Evolutionary conservation across 768 basidiomycete species (phyloP).

Genomic region (Suillus cothurnatus): DNA sequence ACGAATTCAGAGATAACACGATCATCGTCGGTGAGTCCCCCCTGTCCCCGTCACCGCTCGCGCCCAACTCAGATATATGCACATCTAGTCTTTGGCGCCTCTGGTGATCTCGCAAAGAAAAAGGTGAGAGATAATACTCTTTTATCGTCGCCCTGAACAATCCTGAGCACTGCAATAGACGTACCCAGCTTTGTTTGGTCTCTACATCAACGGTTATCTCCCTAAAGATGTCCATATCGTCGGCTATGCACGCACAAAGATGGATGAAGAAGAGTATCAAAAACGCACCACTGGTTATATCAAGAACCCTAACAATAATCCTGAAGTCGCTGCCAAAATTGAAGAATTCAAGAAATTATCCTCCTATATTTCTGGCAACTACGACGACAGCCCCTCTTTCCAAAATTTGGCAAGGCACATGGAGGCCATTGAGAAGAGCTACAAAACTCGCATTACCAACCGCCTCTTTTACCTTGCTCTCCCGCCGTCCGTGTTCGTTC

Average conservation of each 20-base stretch:
- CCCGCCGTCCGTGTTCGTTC: conserved; percentile 94
- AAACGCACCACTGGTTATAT: conserved; percentile 85
- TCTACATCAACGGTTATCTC: conserved; percentile 79
- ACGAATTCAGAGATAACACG: conserved; percentile 84
- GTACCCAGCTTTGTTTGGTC: conserved; percentile 91
- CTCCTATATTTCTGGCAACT: conserved; percentile 84
- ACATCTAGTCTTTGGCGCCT: conserved; percentile 83
- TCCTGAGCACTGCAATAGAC: conserved; percentile 60
- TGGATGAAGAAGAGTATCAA: conserved; percentile 83
- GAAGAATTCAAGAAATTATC: conserved; percentile 83
- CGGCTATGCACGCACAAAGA: conserved; percentile 96
- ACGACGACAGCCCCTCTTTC: conserved; percentile 85
- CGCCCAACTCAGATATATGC: conserved; percentile 15
- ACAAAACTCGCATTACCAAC: conserved; percentile 64
- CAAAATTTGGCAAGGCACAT: conserved; percentile 75
- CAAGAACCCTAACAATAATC: conserved; percentile 71
- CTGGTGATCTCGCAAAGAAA: conserved; percentile 98
- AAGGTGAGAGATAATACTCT: conserved; percentile 57
- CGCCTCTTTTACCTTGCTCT: conserved; percentile 97
- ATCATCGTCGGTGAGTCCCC: conserved; percentile 75
- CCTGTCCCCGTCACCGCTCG: conserved; percentile 18
- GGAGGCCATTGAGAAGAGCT: conserved; percentile 73
- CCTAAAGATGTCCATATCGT: conserved; percentile 87
- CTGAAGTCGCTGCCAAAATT: conserved; percentile 58
- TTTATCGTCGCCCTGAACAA: conserved; percentile 41